Conservation (phyloP, 192 early-diverging fungal species). For the Coemansia sp. region DNA sequence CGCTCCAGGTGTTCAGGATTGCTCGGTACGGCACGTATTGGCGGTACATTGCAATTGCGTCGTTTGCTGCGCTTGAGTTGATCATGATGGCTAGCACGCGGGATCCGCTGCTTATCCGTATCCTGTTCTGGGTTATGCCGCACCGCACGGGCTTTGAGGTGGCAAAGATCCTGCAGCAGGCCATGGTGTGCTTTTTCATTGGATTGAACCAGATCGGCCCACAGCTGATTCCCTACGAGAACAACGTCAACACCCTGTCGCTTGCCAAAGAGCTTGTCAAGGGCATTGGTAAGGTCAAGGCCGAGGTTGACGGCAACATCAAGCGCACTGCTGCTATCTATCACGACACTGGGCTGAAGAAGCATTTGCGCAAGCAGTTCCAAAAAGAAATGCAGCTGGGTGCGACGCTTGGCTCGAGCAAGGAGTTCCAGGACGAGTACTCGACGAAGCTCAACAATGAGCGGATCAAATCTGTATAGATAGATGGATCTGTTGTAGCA, state of each 20-base stretch:
- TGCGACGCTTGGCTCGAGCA: constrained; percentile 36
- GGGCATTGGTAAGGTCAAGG: constrained; percentile 16
- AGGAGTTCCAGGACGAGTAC: constrained; percentile 31
- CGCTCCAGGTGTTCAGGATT: constrained; percentile 45
- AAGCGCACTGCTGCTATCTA: constrained; percentile 29
- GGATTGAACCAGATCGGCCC: constrained; percentile 53
- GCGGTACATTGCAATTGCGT: constrained; percentile 46
- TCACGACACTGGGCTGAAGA: constrained; percentile 22
- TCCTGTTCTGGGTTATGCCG: constrained; percentile 30
- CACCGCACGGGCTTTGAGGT: constrained; percentile 49
- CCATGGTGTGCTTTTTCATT: constrained; percentile 48
- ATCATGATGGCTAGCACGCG: constrained; percentile 36
- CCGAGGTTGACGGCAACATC: constrained; percentile 24
- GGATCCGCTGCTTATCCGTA: constrained; percentile 25
- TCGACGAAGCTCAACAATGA: constrained; percentile 28
- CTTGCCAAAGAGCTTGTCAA: constrained; percentile 34
- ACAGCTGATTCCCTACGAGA: constrained; percentile 45
- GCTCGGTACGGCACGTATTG: constrained; percentile 44
- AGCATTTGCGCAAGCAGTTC: constrained; percentile 25
- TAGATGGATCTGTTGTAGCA: neutral
- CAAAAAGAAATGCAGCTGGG: constrained; percentile 39
- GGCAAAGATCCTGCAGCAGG: constrained; percentile 44
- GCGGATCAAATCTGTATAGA: constrained; percentile 5
- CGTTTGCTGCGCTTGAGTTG: constrained; percentile 46
- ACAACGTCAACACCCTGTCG: constrained; percentile 29